These are phyloP conservation scores for Huntiella omanensis DNA, from an alignment of 2,329 filamentous ascomycete genomes.

Conservation along the genomic window DNA sequence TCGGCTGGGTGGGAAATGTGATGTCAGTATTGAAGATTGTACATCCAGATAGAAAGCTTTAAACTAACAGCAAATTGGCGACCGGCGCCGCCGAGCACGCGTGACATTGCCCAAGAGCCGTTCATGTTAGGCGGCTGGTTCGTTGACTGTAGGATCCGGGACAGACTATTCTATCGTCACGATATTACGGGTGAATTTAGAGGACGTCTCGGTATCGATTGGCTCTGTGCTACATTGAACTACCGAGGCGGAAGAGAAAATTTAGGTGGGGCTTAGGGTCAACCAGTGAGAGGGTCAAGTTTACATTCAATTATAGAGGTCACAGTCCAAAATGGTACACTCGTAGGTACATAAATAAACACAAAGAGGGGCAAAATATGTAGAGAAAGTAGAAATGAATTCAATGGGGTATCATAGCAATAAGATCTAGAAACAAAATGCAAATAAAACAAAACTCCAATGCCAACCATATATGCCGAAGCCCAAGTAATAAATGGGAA, in stretches of 20 bases:
- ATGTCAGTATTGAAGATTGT: no score
- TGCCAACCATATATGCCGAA: background rate
- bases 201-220: no score
- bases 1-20: no score
- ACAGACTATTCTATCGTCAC: no score
- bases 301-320: background rate
- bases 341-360: background rate
- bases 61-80: no score
- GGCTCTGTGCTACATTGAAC: background rate
- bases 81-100: no score
- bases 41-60: no score
- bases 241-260: constrained; percentile 1
- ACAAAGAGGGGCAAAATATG: background rate
- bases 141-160: no score
- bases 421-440: background rate
- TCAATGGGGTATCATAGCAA: constrained; percentile 10
- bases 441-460: background rate
- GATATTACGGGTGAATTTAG: no score
- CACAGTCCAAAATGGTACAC: background rate
- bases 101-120: no score
- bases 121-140: no score
- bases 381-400: background rate
- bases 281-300: background rate
- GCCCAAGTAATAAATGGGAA: background rate
- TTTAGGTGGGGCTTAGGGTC: background rate